Evolutionary conservation across 2,329 filamentous ascomycete species (phyloP), one percentile per base, ranked within the genome.

Genomic region (Lecanicillium sp.): DNA sequence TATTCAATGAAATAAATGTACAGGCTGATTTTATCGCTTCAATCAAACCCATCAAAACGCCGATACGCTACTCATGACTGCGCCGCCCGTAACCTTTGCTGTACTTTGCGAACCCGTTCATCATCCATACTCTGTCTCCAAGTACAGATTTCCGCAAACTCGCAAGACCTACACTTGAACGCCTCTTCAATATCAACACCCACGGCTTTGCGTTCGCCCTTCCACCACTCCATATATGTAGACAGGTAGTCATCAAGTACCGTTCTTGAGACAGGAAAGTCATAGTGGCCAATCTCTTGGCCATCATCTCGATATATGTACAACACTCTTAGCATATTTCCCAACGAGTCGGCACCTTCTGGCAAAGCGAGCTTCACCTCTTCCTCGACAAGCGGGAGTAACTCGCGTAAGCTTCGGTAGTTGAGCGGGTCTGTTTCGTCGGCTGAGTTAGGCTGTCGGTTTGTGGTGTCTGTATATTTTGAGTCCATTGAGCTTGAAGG

Each of bases 161-260:
- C 87, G 53, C 90, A 96, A 17, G 71, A 77, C 15, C 78, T 67
- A 56, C 90, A 96, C 58, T 95, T 96, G 62, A 83, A 94, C 0
- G 86, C 85, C 49, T 95, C 89, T 51, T 89, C 81, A 6, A 94
- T 72, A 6, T 76, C 70, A 3, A 95, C 89, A 0, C 90, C 90
- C 7, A 71, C 69, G 0, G 88, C 78, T 35, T 73, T 63, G 13
- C 89, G 67, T 49, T 83, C 68, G 1, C 89, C 90, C 22, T 75
- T 77, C 90, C 90, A 96, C 87, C 87, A 95, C n/a, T 70, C 58
- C 73, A 95, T 78, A 46, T 84, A 80, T 3, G 76, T 70, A 0
- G 62, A 54, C 3, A 95, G 56, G 53, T 94, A 94, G 2, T 58
- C 60, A 9, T 80, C 71, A 31, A 95, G 63, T 3, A 68, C 68